These are phyloP conservation scores for Cryomyces minteri DNA, from an alignment of 495 filamentous ascomycete species.

Conservation along the genomic window DNA sequence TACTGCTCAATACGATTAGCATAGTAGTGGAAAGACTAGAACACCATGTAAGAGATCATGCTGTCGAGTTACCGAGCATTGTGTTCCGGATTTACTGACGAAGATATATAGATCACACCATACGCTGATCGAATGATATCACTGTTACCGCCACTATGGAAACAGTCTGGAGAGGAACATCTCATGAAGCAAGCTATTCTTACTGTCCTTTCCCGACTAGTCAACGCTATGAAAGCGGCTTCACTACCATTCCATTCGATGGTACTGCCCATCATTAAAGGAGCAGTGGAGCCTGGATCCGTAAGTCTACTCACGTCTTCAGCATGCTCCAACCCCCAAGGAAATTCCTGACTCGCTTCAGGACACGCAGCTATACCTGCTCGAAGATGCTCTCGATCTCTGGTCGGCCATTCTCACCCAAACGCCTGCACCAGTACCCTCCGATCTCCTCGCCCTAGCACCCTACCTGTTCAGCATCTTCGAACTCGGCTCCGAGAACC, in stretches of 20 bases:
- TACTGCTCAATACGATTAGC: conserved; percentile 64
- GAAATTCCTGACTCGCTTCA: conserved; percentile 16
- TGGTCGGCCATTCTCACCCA: conserved; percentile 64
- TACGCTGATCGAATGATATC: conserved; percentile 68
- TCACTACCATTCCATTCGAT: conserved; percentile 51
- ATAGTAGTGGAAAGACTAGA: conserved; percentile 68
- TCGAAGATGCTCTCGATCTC: conserved; percentile 82
- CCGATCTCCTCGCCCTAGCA: conserved; percentile 47
- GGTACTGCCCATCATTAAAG: conserved; percentile 61
- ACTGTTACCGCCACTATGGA: conserved; percentile 72
- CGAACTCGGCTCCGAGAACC: conserved; percentile 47
- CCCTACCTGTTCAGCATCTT: conserved; percentile 52
- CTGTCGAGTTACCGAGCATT: too few relatives aligned
- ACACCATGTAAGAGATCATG: conserved; percentile 31
- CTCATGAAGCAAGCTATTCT: conserved; percentile 85
- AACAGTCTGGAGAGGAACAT: conserved; percentile 58
- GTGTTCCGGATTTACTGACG: too few relatives aligned
- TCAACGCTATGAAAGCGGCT: conserved; percentile 57
- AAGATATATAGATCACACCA: conserved; percentile 29
- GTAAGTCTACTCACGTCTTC: conserved; percentile 12
- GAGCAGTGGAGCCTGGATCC: conserved; percentile 61
- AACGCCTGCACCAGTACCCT: conserved; percentile 40
- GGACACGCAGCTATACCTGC: conserved; percentile 60
- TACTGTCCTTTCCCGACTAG: conserved; percentile 60
- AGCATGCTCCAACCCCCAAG: not conserved